Conservation (phyloP, 2,329 filamentous ascomycete genomes). For the Fusarium sp. region DNA sequence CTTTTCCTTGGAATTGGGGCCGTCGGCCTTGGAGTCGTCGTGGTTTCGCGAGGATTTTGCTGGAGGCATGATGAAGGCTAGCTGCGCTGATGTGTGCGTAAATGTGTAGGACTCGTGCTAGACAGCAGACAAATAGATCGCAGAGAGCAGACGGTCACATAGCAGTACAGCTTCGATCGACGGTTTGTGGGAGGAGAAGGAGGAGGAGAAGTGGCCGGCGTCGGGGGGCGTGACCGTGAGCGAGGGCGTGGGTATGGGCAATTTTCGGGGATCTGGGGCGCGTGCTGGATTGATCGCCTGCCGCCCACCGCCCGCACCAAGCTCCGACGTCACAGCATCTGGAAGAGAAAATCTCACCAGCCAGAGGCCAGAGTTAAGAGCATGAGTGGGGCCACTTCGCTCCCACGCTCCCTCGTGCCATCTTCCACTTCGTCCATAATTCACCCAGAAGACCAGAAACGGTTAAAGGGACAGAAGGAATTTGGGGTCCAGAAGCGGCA, state of each 20-base stretch:
- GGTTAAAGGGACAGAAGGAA: not conserved
- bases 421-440: not conserved
- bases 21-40: conserved; percentile 61
- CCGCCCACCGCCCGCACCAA: conserved; percentile 16
- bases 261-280: conserved; percentile 32
- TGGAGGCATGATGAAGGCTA: conserved; percentile 55
- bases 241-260: conserved; percentile 14
- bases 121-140: conserved; percentile 5
- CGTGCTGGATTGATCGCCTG: conserved; percentile 19
- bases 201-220: conserved; percentile 37
- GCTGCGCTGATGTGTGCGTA: not conserved
- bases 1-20: conserved; percentile 58
- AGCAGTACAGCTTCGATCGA: conserved; percentile 20
- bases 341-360: conserved; percentile 4
- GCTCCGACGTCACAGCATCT: conserved; percentile 36
- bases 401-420: conserved; percentile 4
- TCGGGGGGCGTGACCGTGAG: conserved; percentile 36
- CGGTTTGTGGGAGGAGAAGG: conserved; percentile 32
- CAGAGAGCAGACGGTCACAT: conserved; percentile 33
- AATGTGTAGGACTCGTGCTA: conserved; percentile 4
- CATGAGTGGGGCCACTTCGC: conserved; percentile 1
- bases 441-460: not conserved
- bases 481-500: conserved; percentile 16
- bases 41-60: conserved; percentile 60
- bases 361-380: not conserved